A percentile compares a stretch with the other conserved stretches of the same genome.
Evolutionary conservation across 306 rosid genomes (phyloP).

Genomic region (Rubus parviflorus): DNA sequence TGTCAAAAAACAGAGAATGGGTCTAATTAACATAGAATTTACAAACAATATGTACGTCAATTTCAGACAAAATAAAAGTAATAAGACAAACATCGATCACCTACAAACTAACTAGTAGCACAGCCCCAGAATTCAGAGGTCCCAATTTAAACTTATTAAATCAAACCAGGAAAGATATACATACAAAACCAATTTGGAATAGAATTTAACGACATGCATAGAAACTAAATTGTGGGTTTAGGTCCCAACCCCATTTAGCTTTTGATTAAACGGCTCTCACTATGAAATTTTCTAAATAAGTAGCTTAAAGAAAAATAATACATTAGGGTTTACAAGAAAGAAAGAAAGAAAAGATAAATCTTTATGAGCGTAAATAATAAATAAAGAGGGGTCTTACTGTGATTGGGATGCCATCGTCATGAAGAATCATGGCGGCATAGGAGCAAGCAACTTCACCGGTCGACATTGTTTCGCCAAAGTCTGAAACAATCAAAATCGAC

Average conservation of each 20-base stretch:
- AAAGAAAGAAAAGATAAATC: too few species aligned
- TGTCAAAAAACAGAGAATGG: background rate
- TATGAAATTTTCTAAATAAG: background rate
- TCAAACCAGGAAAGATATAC: too few species aligned
- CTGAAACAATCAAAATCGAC: background rate
- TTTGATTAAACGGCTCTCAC: too few species aligned
- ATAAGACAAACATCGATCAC: background rate
- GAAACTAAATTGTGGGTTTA: too few species aligned
- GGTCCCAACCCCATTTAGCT: too few species aligned
- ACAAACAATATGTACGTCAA: too few species aligned
- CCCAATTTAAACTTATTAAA: too few species aligned
- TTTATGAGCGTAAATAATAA: too few species aligned
- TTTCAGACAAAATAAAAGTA: background rate
- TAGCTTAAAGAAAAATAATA: too few species aligned
- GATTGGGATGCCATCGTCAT: slow-evolving; percentile 64
- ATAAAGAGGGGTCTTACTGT: slow-evolving; percentile 40
- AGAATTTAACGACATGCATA: background rate
- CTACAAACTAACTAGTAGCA: too few species aligned
- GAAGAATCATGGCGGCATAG: slow-evolving; percentile 60
- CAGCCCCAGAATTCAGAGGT: background rate
- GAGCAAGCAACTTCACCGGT: slow-evolving; percentile 55
- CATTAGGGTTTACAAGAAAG: background rate
- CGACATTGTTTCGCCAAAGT: slow-evolving; percentile 34
- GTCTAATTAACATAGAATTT: too few species aligned
- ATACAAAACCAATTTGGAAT: background rate